Percentiles rank a stretch among this genome's conserved stretches.
Conservation (phyloP, 768 basidiomycete species). For the Tubosaeta brunneosetosa region DNA sequence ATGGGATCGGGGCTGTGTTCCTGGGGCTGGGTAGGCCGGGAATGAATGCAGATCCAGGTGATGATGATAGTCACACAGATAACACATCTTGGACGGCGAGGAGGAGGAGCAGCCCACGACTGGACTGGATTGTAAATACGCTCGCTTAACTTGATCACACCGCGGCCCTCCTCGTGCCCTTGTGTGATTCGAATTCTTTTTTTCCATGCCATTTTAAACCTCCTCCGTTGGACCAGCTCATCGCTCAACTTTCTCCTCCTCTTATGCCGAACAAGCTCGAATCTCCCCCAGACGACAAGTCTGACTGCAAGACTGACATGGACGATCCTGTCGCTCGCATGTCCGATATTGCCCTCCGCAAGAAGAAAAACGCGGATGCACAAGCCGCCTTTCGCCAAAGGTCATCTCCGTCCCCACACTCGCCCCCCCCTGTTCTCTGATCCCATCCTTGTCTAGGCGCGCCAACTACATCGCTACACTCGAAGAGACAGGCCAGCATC, state of each 20-base stretch:
- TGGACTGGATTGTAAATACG: constrained; percentile 34
- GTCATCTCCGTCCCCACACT: constrained; percentile 12
- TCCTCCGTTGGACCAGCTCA: constrained; percentile 17
- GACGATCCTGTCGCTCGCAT: constrained; percentile 38
- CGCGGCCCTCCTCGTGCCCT: constrained; percentile 61
- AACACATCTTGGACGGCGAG: neutral
- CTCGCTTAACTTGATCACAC: constrained; percentile 38
- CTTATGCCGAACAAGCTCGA: constrained; percentile 30
- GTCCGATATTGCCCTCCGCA: constrained; percentile 67
- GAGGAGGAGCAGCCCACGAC: constrained; percentile 14
- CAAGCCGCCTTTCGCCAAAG: constrained; percentile 81
- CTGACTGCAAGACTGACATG: constrained; percentile 35
- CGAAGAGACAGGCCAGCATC: constrained; percentile 64
- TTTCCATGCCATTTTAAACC: constrained; percentile 60
- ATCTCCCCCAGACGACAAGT: constrained; percentile 34
- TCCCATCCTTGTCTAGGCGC: constrained; percentile 35
- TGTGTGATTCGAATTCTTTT: constrained; percentile 55
- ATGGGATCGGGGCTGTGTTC: constrained; percentile 24
- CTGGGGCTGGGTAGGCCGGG: constrained; percentile 18
- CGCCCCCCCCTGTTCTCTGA: constrained; percentile 14
- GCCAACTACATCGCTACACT: constrained; percentile 86
- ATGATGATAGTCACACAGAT: neutral
- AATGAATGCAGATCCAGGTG: constrained; percentile 33
- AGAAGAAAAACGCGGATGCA: constrained; percentile 88
- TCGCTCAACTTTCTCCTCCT: constrained; percentile 8